A percentile compares a stretch with the other conserved stretches of the same genome.
These are phyloP conservation scores for Corniculantispora saksenae DNA, from an alignment of 2,329 filamentous ascomycete genomes.

Conservation along the genomic window DNA sequence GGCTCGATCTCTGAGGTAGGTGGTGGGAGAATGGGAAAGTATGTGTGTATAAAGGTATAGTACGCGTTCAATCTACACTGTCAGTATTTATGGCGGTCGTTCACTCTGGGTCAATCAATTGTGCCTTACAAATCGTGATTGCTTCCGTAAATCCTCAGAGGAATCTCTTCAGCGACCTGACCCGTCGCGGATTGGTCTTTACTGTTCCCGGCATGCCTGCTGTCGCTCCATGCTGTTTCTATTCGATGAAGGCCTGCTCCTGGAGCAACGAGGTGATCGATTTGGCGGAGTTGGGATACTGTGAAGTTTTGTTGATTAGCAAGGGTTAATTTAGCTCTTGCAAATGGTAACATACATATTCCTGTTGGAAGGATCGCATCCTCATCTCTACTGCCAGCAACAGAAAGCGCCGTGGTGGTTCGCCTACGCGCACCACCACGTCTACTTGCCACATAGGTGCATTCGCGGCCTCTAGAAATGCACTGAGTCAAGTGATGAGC, in stretches of 20 bases:
- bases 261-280: conserved; percentile 8
- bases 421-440: conserved; percentile 4
- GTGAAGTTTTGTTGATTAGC: background rate
- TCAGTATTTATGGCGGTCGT: conserved; percentile 1
- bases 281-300: background rate
- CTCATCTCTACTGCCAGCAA: background rate
- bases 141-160: background rate
- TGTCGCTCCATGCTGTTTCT: background rate
- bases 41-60: conserved; percentile 11
- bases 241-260: background rate
- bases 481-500: background rate
- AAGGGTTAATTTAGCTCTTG: background rate
- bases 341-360: background rate
- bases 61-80: conserved; percentile 14
- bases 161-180: background rate
- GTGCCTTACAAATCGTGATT: background rate
- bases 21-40: conserved; percentile 12
- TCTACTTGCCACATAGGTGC: conserved; percentile 10
- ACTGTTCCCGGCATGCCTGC: background rate
- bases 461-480: background rate
- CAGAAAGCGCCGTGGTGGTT: background rate
- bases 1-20: background rate
- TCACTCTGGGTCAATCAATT: too few species aligned
- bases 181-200: background rate
- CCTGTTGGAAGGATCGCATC: background rate